These are phyloP conservation scores for Hypoxylon sp. DNA, from an alignment of 2,329 filamentous ascomycete species.

Conservation along the genomic window DNA sequence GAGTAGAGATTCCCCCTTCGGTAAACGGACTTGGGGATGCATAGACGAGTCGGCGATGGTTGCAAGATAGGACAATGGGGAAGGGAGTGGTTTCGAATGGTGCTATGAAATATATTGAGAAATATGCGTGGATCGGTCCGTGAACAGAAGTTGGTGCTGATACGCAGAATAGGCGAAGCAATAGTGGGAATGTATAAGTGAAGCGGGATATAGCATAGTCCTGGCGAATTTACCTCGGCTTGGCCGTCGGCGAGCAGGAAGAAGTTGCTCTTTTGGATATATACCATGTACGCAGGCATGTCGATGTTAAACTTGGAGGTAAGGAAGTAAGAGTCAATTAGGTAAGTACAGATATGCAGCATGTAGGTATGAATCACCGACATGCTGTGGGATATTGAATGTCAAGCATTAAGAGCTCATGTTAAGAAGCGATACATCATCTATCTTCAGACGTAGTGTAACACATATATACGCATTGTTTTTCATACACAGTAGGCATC, in stretches of 20 bases:
- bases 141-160: constrained; percentile 2
- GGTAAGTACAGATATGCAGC: constrained; percentile 9
- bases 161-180: constrained; percentile 4
- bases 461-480: constrained; percentile 12
- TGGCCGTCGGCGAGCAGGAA: constrained; percentile 25
- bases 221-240: constrained; percentile 15
- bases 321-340: constrained; percentile 8
- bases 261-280: constrained; percentile 10
- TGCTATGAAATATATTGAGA: not conserved
- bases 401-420: not conserved
- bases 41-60: constrained; percentile 13
- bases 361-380: constrained; percentile 33
- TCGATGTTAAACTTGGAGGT: not conserved
- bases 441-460: constrained; percentile 35
- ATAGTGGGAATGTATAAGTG: constrained; percentile 1
- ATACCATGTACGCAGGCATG: not conserved
- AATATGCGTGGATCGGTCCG: constrained; percentile 1
- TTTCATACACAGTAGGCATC: constrained; percentile 4
- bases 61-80: not conserved
- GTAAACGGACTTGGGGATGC: not conserved
- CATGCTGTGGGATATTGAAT: not conserved
- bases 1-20: not conserved
- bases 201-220: constrained; percentile 9
- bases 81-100: not conserved
- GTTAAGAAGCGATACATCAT: constrained; percentile 22